Conservation (phyloP, 2,329 filamentous ascomycete genomes). For the Penicillium palitans region DNA sequence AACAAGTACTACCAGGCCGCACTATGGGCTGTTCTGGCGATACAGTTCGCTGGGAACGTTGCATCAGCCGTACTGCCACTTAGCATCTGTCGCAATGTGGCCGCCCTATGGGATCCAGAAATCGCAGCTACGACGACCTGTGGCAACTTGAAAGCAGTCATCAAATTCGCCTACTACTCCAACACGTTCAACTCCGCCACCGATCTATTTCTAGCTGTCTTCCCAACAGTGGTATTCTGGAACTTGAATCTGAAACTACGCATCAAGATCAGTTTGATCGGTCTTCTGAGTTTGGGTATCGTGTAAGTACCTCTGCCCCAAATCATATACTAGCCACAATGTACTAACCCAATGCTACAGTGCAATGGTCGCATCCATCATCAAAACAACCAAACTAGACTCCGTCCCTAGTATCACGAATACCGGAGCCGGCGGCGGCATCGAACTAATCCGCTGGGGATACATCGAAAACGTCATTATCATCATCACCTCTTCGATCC, state of each 20-base stretch:
- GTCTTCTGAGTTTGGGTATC: constrained; percentile 30
- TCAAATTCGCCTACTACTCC: constrained; percentile 34
- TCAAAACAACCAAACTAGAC: constrained; percentile 33
- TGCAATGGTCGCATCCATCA: constrained; percentile 35
- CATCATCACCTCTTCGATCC: constrained; percentile 35
- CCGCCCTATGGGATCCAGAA: constrained; percentile 26
- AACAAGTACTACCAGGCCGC: constrained; percentile 25
- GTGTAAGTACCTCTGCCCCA: constrained; percentile 20
- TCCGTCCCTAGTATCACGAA: constrained; percentile 31
- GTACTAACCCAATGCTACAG: constrained; percentile 15
- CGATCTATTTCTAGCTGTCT: constrained; percentile 33
- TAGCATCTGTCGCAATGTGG: constrained; percentile 29
- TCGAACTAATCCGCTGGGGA: constrained; percentile 34
- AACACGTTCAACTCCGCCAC: constrained; percentile 32
- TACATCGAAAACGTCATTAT: constrained; percentile 33
- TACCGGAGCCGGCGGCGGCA: constrained; percentile 24
- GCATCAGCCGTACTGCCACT: constrained; percentile 30
- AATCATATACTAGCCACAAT: not conserved
- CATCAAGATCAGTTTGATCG: constrained; percentile 32
- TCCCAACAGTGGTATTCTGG: constrained; percentile 34
- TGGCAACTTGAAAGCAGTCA: constrained; percentile 21
- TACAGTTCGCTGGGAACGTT: constrained; percentile 30
- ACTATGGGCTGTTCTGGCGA: constrained; percentile 26
- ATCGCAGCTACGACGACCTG: constrained; percentile 27
- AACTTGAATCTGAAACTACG: constrained; percentile 31